These are phyloP conservation scores for Nigrospora oryzae DNA, from an alignment of 2,329 filamentous ascomycete species.

Conservation along the genomic window DNA sequence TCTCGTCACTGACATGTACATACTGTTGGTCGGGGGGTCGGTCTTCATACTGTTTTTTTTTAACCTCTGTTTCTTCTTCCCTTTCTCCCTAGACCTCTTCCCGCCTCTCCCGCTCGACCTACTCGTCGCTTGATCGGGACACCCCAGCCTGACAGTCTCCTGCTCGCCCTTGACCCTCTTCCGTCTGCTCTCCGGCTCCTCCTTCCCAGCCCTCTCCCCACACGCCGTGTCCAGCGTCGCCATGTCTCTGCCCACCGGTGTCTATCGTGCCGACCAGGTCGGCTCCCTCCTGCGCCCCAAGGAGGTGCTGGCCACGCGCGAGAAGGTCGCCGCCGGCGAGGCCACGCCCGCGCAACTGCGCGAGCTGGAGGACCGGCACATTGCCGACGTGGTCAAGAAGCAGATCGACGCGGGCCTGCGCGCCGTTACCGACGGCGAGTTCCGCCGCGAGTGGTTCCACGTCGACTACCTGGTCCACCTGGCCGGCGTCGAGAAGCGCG, in stretches of 20 bases:
- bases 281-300: conserved; percentile 45
- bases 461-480: conserved; percentile 49
- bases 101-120: no score
- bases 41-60: no score
- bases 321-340: conserved; percentile 33
- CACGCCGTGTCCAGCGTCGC: not conserved
- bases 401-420: conserved; percentile 39
- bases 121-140: no score
- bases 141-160: no score
- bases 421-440: conserved; percentile 47
- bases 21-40: no score
- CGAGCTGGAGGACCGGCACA: conserved; percentile 40
- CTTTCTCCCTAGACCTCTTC: no score
- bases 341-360: conserved; percentile 34
- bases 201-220: no score
- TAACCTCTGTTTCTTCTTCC: no score
- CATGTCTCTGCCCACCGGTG: conserved; percentile 31
- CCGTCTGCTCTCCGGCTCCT: no score
- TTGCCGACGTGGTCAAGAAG: conserved; percentile 36
- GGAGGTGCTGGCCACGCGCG: conserved; percentile 37
- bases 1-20: no score
- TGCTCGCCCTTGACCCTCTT: no score
- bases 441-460: conserved; percentile 49
- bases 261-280: conserved; percentile 46
- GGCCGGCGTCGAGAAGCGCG: conserved; percentile 41